These are phyloP conservation scores for Suillus discolor DNA, from an alignment of 768 basidiomycete genomes.

Conservation along the genomic window DNA sequence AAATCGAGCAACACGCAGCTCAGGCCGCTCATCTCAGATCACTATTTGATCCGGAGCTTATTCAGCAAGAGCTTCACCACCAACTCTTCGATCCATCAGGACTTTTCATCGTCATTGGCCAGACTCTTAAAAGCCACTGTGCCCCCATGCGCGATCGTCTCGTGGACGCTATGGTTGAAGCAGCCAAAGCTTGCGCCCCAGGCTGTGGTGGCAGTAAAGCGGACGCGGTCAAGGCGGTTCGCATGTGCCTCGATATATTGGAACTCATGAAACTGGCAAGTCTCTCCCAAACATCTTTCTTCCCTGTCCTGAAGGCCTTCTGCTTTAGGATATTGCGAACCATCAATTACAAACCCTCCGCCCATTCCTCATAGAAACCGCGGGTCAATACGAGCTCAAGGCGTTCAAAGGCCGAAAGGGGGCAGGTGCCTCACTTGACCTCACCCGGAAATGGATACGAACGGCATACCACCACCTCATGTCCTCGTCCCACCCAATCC, in stretches of 20 bases:
- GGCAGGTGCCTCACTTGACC: slow-evolving; percentile 44
- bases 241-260: slow-evolving; percentile 85
- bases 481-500: slow-evolving; percentile 31
- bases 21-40: slow-evolving; percentile 69
- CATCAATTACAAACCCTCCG: slow-evolving; percentile 93
- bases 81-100: slow-evolving; percentile 78
- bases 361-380: slow-evolving; percentile 82
- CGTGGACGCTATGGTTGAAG: slow-evolving; percentile 81
- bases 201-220: slow-evolving; percentile 55
- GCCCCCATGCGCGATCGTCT: slow-evolving; percentile 90
- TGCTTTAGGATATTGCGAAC: slow-evolving; percentile 86
- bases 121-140: slow-evolving; percentile 85
- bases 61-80: slow-evolving; percentile 80
- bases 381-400: slow-evolving; percentile 78
- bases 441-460: slow-evolving; percentile 69
- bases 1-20: slow-evolving; percentile 62
- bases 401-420: slow-evolving; percentile 68
- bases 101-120: slow-evolving; percentile 77
- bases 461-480: slow-evolving; percentile 51
- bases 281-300: slow-evolving; percentile 25
- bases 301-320: slow-evolving; percentile 18
- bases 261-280: slow-evolving; percentile 95
- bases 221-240: slow-evolving; percentile 72
- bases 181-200: slow-evolving; percentile 60
- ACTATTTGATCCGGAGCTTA: slow-evolving; percentile 80